These are phyloP conservation scores for Veloboletus limbatus DNA, from an alignment of 1,284 basidiomycete species.

Conservation along the genomic window DNA sequence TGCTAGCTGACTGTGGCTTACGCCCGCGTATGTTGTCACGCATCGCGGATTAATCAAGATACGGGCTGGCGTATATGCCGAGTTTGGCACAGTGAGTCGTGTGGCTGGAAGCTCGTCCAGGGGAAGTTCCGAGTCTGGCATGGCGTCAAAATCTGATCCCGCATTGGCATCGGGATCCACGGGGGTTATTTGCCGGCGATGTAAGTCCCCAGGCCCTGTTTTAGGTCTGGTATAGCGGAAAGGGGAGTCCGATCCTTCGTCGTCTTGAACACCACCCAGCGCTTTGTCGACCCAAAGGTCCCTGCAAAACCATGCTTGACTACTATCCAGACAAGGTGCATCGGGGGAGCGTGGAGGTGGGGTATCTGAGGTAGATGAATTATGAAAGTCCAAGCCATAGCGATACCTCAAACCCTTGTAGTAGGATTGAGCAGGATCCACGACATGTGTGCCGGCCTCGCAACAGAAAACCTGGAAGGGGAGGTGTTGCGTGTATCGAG, in stretches of 20 bases:
- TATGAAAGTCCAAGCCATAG: conserved; percentile 74
- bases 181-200: conserved; percentile 34
- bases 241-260: conserved; percentile 40
- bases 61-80: conserved; percentile 79
- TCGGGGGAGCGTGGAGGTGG: conserved; percentile 65
- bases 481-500: conserved; percentile 84
- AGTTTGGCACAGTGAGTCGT: conserved; percentile 78
- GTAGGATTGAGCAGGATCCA: conserved; percentile 91
- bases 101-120: conserved; percentile 38
- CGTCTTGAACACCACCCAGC: conserved; percentile 62
- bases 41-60: conserved; percentile 94
- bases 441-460: conserved; percentile 91
- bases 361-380: conserved; percentile 62
- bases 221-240: conserved; percentile 34
- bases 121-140: conserved; percentile 63
- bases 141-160: conserved; percentile 88
- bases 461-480: conserved; percentile 98
- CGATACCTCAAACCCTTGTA: conserved; percentile 86
- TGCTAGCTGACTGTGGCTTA: conserved; percentile 89
- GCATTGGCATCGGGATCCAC: conserved; percentile 72
- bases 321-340: conserved; percentile 87
- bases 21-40: conserved; percentile 94
- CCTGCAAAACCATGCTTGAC: conserved; percentile 93
- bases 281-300: conserved; percentile 90
- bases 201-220: conserved; percentile 29